These are phyloP conservation scores for Psilocybe mexicana DNA, from an alignment of 1,284 basidiomycete genomes.

Conservation along the genomic window DNA sequence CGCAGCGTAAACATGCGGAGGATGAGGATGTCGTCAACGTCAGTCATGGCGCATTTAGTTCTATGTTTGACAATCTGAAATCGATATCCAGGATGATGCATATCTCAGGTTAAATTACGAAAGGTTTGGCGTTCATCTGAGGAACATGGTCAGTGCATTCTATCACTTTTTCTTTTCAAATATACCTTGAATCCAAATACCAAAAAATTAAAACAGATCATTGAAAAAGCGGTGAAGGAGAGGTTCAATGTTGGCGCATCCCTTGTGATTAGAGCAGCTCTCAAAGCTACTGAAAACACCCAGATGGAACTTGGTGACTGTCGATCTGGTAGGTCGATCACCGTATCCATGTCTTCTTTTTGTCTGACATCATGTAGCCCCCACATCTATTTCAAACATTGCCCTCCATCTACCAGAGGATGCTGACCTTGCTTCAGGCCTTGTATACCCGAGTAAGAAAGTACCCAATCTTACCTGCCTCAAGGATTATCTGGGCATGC, in stretches of 20 bases:
- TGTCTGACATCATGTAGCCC: slow-evolving; percentile 42
- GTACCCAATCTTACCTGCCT: slow-evolving; percentile 57
- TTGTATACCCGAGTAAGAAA: slow-evolving; percentile 58
- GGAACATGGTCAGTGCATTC: slow-evolving; percentile 68
- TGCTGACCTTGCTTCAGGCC: slow-evolving; percentile 54
- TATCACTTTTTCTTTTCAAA: slow-evolving; percentile 4
- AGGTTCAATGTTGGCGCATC: slow-evolving; percentile 79
- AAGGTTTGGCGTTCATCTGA: slow-evolving; percentile 85
- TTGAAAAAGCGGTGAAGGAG: slow-evolving; percentile 73
- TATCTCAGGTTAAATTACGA: slow-evolving; percentile 89
- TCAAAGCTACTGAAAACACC: slow-evolving; percentile 69
- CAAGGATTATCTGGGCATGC: slow-evolving; percentile 77
- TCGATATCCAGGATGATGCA: slow-evolving; percentile 54
- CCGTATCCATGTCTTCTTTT: slow-evolving; percentile 6
- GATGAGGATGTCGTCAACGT: slow-evolving; percentile 69
- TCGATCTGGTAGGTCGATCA: slow-evolving; percentile 55
- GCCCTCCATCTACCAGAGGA: slow-evolving; percentile 62
- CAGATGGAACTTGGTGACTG: slow-evolving; percentile 62
- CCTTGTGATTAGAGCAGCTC: slow-evolving; percentile 66
- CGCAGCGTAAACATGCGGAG: slow-evolving; percentile 58
- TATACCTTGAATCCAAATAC: not conserved
- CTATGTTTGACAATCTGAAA: slow-evolving; percentile 13
- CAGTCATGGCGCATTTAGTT: slow-evolving; percentile 27
- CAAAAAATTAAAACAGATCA: slow-evolving; percentile 50
- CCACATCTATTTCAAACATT: slow-evolving; percentile 62